Conservation (phyloP, 1,139 yeast genomes). For the Scheffersomyces illinoinensis region DNA sequence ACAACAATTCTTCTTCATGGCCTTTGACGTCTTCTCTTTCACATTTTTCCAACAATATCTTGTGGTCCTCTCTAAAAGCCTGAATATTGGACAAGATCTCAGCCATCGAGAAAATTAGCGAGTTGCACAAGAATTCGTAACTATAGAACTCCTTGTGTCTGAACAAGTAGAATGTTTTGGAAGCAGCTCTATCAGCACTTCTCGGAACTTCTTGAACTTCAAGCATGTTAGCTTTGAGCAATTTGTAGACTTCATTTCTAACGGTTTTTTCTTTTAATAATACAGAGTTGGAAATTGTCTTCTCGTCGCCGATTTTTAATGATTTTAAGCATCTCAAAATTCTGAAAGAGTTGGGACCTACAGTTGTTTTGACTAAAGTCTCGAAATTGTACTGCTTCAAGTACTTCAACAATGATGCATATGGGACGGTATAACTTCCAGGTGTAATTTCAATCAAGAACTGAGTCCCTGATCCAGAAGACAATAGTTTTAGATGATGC, state of each 20-base stretch:
- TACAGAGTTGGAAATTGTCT: constrained; percentile 73
- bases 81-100: constrained; percentile 58
- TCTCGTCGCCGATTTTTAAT: constrained; percentile 78
- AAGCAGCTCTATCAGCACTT: constrained; percentile 88
- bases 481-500: constrained; percentile 55
- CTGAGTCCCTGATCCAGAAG: constrained; percentile 22
- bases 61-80: constrained; percentile 59
- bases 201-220: constrained; percentile 92
- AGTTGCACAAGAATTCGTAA: constrained; percentile 46
- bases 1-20: constrained; percentile 69
- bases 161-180: constrained; percentile 82
- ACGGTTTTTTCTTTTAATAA: constrained; percentile 77
- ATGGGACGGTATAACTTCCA: constrained; percentile 44
- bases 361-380: constrained; percentile 54
- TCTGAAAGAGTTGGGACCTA: constrained; percentile 60
- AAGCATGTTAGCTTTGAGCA: constrained; percentile 58
- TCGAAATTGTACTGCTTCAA: constrained; percentile 63
- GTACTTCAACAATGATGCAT: constrained; percentile 38
- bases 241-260: constrained; percentile 58
- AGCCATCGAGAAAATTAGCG: constrained; percentile 52
- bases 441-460: constrained; percentile 38
- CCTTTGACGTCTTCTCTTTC: constrained; percentile 90
- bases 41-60: constrained; percentile 72
- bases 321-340: constrained; percentile 68
- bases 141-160: constrained; percentile 66